These are phyloP conservation scores for Trichothecium roseum DNA, from an alignment of 2,329 filamentous ascomycete genomes.

Conservation along the genomic window DNA sequence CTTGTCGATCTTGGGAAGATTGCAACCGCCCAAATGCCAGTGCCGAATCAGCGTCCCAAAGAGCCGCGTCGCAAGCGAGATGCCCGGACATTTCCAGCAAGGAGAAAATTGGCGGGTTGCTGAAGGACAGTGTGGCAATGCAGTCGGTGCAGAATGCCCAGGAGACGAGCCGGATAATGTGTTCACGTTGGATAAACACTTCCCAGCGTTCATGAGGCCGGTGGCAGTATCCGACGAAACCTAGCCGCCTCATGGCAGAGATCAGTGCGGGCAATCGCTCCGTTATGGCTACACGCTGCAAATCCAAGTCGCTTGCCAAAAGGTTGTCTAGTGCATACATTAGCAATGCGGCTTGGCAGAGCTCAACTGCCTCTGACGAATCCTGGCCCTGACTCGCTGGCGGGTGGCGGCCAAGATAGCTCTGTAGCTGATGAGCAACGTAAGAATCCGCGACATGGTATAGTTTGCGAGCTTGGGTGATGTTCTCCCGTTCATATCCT, in stretches of 20 bases:
- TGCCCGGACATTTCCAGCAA: not conserved
- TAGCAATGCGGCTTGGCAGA: conserved; percentile 1
- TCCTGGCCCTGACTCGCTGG: not conserved
- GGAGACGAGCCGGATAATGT: not conserved
- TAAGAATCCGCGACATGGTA: conserved; percentile 1
- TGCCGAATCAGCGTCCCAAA: not conserved
- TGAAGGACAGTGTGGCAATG: not conserved
- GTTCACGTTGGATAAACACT: not conserved
- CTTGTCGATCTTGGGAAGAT: too few relatives aligned
- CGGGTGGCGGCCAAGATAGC: not conserved
- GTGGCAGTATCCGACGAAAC: not conserved
- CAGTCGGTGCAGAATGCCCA: conserved; percentile 2
- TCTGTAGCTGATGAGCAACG: not conserved
- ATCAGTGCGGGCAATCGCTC: conserved; percentile 1
- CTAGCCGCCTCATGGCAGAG: not conserved
- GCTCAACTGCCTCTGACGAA: not conserved
- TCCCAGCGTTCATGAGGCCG: not conserved
- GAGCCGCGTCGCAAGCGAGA: not conserved
- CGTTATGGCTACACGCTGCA: not conserved
- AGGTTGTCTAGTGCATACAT: conserved; percentile 1
- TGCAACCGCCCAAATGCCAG: not conserved
- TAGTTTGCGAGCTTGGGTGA: not conserved
- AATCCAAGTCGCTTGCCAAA: not conserved
- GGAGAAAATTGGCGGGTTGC: not conserved
- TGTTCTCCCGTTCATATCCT: not conserved